These are phyloP conservation scores for Circinella minor DNA, from an alignment of 371 early-diverging fungal species.

Conservation along the genomic window DNA sequence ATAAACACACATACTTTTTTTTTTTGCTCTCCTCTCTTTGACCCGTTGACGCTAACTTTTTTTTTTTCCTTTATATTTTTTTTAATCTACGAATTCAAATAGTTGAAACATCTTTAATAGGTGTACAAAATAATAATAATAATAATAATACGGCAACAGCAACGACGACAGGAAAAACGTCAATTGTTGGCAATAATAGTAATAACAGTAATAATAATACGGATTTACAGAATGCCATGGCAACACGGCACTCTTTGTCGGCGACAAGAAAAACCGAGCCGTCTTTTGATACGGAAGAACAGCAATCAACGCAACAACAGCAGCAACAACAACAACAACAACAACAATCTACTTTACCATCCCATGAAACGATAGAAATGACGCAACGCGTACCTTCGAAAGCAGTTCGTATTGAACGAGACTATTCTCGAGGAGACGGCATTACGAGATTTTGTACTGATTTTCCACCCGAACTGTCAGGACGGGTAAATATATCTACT, in stretches of 20 bases:
- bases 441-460: conserved; percentile 48
- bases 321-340: conserved; percentile 5
- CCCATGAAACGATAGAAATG: conserved; percentile 8
- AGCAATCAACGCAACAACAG: background rate
- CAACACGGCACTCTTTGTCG: conserved; percentile 18
- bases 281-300: background rate
- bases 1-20: too few relatives aligned
- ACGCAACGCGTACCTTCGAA: background rate
- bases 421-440: conserved; percentile 54
- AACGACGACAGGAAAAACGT: background rate
- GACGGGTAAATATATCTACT: conserved; percentile 33
- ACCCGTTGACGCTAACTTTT: too few relatives aligned
- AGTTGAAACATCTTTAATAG: background rate
- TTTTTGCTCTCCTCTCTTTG: too few relatives aligned
- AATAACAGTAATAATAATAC: conserved; percentile 2
- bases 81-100: too few relatives aligned
- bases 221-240: conserved; percentile 24
- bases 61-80: too few relatives aligned
- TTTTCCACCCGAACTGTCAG: conserved; percentile 42
- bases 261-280: conserved; percentile 6
- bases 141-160: conserved; percentile 2
- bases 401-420: conserved; percentile 46
- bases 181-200: background rate
- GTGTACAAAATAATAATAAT: background rate
- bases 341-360: background rate